Percentiles rank a stretch among this genome's conserved stretches.
Conservation (phyloP, 352 stramenopile genomes). For the Pythium phragmiticola region DNA sequence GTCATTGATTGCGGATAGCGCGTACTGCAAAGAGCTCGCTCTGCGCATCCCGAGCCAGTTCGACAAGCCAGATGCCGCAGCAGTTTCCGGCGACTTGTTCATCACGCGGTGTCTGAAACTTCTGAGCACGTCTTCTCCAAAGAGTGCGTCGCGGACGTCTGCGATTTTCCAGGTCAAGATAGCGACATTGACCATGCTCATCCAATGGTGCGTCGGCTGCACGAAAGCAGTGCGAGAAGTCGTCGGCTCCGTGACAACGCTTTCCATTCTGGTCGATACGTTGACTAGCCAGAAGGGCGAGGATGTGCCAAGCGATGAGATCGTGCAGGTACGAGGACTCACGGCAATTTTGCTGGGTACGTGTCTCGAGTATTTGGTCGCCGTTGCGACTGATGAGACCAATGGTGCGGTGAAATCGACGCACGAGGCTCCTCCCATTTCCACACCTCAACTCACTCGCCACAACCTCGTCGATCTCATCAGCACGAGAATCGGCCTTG, state of each 20-base stretch:
- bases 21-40: slow-evolving; percentile 67
- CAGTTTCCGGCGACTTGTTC: slow-evolving; percentile 57
- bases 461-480: slow-evolving; percentile 71
- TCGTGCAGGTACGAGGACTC: slow-evolving; percentile 43
- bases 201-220: slow-evolving; percentile 60
- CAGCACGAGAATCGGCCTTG: slow-evolving; percentile 57
- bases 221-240: slow-evolving; percentile 59
- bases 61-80: slow-evolving; percentile 39
- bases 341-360: slow-evolving; percentile 52
- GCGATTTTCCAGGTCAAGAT: slow-evolving; percentile 54
- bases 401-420: neutral
- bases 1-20: slow-evolving; percentile 44
- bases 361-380: slow-evolving; percentile 54
- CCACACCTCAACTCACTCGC: slow-evolving; percentile 35
- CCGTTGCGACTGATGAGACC: neutral
- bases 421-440: neutral
- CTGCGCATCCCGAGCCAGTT: slow-evolving; percentile 61
- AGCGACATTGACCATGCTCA: slow-evolving; percentile 48
- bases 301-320: slow-evolving; percentile 5
- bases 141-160: slow-evolving; percentile 14
- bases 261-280: slow-evolving; percentile 51
- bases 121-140: slow-evolving; percentile 20
- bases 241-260: slow-evolving; percentile 51
- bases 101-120: slow-evolving; percentile 59
- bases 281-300: neutral